These are phyloP conservation scores for Castanea crenata DNA, from an alignment of 306 rosid genomes.

Conservation along the genomic window DNA sequence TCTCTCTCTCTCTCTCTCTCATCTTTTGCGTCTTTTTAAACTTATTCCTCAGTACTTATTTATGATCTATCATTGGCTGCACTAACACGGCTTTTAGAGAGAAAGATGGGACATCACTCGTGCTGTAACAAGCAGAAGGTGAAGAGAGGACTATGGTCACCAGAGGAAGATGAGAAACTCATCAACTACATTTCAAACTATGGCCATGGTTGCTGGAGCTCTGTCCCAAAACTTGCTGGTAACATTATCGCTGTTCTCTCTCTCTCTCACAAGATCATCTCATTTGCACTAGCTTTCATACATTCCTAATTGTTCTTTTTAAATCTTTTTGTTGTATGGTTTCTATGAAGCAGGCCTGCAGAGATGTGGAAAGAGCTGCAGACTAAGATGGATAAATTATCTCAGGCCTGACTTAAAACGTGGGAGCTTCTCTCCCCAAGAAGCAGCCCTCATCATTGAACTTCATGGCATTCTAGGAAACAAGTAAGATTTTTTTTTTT, in stretches of 20 bases:
- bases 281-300: neutral
- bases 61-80: conserved; percentile 17
- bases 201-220: conserved; percentile 99
- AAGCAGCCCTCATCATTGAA: conserved; percentile 85
- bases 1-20: neutral
- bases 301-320: neutral
- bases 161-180: conserved; percentile 98
- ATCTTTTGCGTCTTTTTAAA: conserved; percentile 5
- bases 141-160: conserved; percentile 97
- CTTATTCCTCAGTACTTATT: conserved; percentile 16
- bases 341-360: conserved; percentile 52
- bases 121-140: conserved; percentile 98
- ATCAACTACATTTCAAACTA: conserved; percentile 77
- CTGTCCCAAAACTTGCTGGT: conserved; percentile 96
- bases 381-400: conserved; percentile 95
- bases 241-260: neutral
- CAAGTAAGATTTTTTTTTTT: conserved; percentile 35
- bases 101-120: conserved; percentile 83
- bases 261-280: neutral
- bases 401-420: conserved; percentile 95
- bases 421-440: conserved; percentile 91
- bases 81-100: neutral
- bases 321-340: no score
- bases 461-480: conserved; percentile 94
- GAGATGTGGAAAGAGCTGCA: conserved; percentile 96